Percentiles rank a stretch among this genome's conserved stretches.
These are phyloP conservation scores for Linnemannia hyalina DNA, from an alignment of 192 early-diverging fungal species.

Conservation along the genomic window DNA sequence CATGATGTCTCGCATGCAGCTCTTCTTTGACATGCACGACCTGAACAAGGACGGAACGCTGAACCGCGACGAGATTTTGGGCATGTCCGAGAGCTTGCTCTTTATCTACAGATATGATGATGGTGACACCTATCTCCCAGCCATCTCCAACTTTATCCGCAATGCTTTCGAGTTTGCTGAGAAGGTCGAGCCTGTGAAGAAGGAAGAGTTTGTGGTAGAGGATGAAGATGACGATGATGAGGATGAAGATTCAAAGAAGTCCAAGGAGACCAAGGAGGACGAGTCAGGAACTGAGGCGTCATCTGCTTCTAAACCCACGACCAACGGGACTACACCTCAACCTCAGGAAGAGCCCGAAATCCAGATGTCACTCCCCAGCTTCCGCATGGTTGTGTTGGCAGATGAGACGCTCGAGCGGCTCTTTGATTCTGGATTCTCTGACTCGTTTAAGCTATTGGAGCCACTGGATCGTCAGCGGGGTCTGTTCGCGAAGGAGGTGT, in stretches of 20 bases:
- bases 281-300: neutral
- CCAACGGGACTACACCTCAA: neutral
- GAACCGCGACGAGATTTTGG: constrained; percentile 83
- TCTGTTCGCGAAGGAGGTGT: constrained; percentile 66
- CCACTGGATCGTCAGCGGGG: constrained; percentile 64
- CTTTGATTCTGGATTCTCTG: constrained; percentile 78
- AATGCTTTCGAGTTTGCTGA: constrained; percentile 72
- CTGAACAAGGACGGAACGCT: constrained; percentile 73
- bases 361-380: constrained; percentile 60
- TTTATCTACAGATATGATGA: constrained; percentile 77
- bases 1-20: constrained; percentile 79
- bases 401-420: constrained; percentile 90
- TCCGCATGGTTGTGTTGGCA: constrained; percentile 83
- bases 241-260: neutral
- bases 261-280: constrained; percentile 1
- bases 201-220: constrained; percentile 24
- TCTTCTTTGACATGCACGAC: constrained; percentile 90
- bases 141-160: constrained; percentile 72
- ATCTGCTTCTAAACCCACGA: constrained; percentile 17
- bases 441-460: constrained; percentile 73
- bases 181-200: constrained; percentile 30
- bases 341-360: constrained; percentile 43
- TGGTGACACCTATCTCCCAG: constrained; percentile 69
- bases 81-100: constrained; percentile 87
- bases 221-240: constrained; percentile 26